Conservation (phyloP, 2,329 filamentous ascomycete genomes). For the Coleophoma eucalyptorum region DNA sequence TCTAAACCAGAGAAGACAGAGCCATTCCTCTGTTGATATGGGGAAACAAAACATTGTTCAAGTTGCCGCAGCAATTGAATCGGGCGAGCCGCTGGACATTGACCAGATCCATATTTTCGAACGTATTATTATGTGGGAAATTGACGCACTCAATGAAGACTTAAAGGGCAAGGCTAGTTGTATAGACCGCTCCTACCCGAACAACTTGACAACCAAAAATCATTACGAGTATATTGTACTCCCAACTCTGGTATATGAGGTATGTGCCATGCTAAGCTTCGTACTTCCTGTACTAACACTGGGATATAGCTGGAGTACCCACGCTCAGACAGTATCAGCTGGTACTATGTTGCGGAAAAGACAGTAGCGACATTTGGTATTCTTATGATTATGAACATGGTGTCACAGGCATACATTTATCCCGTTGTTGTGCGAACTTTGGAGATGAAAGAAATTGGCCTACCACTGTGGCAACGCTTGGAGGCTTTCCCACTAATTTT, state of each 20-base stretch:
- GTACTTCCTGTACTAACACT: no score
- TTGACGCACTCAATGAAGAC: conserved; percentile 54
- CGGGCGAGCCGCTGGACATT: conserved; percentile 52
- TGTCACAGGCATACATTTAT: conserved; percentile 75
- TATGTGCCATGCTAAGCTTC: no score
- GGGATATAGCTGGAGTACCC: conserved; percentile 59
- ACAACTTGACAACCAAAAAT: conserved; percentile 62
- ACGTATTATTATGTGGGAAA: conserved; percentile 60
- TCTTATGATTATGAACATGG: conserved; percentile 74
- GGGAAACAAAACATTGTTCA: conserved; percentile 47
- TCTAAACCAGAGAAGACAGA: conserved; percentile 38
- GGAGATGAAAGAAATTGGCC: conserved; percentile 61
- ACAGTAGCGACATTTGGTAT: conserved; percentile 65
- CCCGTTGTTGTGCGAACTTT: conserved; percentile 67
- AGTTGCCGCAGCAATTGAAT: conserved; percentile 59
- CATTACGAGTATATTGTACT: conserved; percentile 71
- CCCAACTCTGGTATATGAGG: conserved; percentile 74
- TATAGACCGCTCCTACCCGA: conserved; percentile 54
- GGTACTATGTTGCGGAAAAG: conserved; percentile 74
- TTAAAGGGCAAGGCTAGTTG: conserved; percentile 55
- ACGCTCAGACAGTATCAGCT: conserved; percentile 64
- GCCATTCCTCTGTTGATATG: conserved; percentile 17
- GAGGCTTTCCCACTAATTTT: conserved; percentile 70
- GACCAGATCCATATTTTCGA: conserved; percentile 62
- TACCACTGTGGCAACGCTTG: conserved; percentile 58